A percentile compares a stretch with the other conserved stretches of the same genome.
Conservation (phyloP, 2,329 filamentous ascomycete genomes). For the Arthrobotrys musiformis region DNA sequence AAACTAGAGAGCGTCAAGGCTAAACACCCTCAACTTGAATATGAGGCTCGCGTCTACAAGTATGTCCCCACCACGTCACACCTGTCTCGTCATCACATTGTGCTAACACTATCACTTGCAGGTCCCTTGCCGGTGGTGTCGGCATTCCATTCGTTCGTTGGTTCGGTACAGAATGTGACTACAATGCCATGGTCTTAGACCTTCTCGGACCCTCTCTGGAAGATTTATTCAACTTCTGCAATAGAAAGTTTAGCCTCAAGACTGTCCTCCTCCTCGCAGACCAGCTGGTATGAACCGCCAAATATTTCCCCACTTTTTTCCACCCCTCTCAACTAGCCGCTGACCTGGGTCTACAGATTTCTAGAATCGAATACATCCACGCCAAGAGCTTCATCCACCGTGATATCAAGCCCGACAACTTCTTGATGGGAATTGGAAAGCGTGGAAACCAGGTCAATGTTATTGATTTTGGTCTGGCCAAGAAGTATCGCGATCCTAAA, state of each 20-base stretch:
- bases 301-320: not conserved
- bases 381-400: constrained; percentile 99
- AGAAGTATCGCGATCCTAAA: constrained; percentile 99
- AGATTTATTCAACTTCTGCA: constrained; percentile 99
- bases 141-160: constrained; percentile 98
- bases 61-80: constrained; percentile 61
- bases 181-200: constrained; percentile 99
- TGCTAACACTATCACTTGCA: constrained; percentile 63
- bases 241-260: constrained; percentile 99
- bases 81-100: not conserved
- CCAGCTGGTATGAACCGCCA: constrained; percentile 69
- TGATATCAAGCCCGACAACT: constrained; percentile 99
- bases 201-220: constrained; percentile 94
- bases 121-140: constrained; percentile 90
- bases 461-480: constrained; percentile 97
- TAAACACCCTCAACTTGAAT: constrained; percentile 98
- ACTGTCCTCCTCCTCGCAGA: constrained; percentile 95
- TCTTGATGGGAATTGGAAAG: constrained; percentile 82
- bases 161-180: constrained; percentile 99
- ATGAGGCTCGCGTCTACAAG: constrained; percentile 94
- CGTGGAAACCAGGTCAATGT: constrained; percentile 99
- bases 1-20: constrained; percentile 99
- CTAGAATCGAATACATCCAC: constrained; percentile 97
- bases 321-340: not conserved
- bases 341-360: constrained; percentile 69